Percentiles rank a stretch among this genome's conserved stretches.
Evolutionary conservation across 805 yeast genomes (phyloP).

Genomic region (Yamadazyma paraphyllophila): DNA sequence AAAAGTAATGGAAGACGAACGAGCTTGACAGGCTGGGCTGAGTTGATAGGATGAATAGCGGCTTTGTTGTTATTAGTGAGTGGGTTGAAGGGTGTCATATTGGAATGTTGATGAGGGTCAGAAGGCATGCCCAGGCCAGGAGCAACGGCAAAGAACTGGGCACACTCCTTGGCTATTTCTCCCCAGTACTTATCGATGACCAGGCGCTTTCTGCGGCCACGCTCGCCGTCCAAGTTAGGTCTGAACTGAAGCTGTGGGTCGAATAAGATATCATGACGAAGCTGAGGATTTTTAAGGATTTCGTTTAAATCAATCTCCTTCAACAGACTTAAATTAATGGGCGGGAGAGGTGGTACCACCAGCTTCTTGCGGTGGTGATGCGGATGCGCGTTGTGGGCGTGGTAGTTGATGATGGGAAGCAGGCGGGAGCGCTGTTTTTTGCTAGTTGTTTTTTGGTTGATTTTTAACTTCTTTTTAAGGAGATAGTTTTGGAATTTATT

Average conservation of each 20-base stretch:
- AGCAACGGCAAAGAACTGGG: conserved; percentile 30
- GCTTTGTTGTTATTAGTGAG: no score
- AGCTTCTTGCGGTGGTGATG: conserved; percentile 16
- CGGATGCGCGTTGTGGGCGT: conserved; percentile 10
- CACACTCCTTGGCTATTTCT: conserved; percentile 68
- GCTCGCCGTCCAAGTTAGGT: conserved; percentile 87
- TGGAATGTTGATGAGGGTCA: not conserved
- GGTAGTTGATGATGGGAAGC: conserved; percentile 41
- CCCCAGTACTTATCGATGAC: conserved; percentile 83
- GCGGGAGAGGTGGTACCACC: conserved; percentile 60
- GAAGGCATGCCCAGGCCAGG: conserved; percentile 12
- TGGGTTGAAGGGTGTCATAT: no score
- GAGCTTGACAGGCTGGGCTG: conserved; percentile 20
- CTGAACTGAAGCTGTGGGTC: conserved; percentile 91
- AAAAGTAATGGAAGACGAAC: conserved; percentile 66
- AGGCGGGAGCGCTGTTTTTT: conserved; percentile 36
- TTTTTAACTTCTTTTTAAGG: conserved; percentile 9
- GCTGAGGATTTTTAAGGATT: conserved; percentile 85
- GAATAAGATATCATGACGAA: conserved; percentile 88
- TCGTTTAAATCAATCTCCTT: conserved; percentile 86
- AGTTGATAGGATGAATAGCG: not conserved
- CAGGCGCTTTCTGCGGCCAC: conserved; percentile 74
- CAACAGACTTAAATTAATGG: conserved; percentile 76
- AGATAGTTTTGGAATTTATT: conserved; percentile 10
- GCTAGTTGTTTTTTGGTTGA: conserved; percentile 22